Conservation (phyloP, 2,329 filamentous ascomycete species). For the Trichoderma guizhouense region DNA sequence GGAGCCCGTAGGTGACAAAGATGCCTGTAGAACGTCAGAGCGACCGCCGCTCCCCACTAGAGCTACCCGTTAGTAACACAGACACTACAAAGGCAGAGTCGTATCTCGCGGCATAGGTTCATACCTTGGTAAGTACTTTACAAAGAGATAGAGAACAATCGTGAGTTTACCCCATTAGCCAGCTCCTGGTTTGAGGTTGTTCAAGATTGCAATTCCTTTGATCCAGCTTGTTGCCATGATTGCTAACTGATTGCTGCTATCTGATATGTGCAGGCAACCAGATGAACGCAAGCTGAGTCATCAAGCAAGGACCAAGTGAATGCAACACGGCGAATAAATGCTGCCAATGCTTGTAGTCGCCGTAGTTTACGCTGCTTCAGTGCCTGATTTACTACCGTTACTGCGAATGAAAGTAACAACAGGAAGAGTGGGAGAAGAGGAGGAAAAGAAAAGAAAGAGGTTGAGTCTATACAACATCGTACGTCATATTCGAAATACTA, state of each 20-base stretch:
- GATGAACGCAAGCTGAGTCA: neutral
- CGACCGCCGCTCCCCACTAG: neutral
- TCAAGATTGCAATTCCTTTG: neutral
- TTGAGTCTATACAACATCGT: neutral
- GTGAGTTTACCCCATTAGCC: neutral
- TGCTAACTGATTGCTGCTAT: neutral
- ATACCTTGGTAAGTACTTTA: neutral
- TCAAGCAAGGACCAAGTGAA: neutral
- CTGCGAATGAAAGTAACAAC: neutral
- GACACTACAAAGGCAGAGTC: neutral
- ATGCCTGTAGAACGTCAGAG: slow-evolving; percentile 11
- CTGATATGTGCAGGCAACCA: neutral
- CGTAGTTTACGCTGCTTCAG: neutral
- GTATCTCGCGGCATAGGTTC: neutral
- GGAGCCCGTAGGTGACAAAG: neutral
- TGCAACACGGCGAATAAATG: neutral
- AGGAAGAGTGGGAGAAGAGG: neutral
- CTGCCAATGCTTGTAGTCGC: neutral
- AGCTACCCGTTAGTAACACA: neutral
- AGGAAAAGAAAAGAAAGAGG: neutral
- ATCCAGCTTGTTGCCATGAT: neutral
- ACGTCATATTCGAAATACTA: neutral
- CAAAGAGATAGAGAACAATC: neutral
- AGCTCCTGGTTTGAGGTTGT: neutral
- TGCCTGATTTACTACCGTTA: neutral